Evolutionary conservation across 179 eudicot species (phyloP).

Genomic region (Beta lomatogona): DNA sequence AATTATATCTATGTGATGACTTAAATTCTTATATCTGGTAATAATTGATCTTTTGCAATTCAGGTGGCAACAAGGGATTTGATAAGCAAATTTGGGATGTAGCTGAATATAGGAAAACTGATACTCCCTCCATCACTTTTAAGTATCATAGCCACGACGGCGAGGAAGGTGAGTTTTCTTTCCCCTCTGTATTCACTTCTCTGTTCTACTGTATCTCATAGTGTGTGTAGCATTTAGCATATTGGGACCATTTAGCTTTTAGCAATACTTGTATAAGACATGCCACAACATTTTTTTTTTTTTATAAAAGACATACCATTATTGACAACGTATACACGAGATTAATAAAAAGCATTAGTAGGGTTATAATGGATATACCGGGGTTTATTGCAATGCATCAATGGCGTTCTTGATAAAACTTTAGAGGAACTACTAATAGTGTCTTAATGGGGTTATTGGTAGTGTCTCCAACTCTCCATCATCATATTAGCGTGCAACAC

Average conservation of each 20-base stretch:
- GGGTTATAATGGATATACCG: too few relatives aligned
- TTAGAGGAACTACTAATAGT: too few relatives aligned
- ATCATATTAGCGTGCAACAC: too few relatives aligned
- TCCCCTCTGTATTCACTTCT: not conserved
- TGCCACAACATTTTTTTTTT: too few relatives aligned
- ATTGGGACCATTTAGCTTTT: not conserved
- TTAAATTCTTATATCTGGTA: not conserved
- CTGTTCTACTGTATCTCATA: not conserved
- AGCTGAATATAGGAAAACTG: slow-evolving; percentile 68
- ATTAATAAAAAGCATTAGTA: too few relatives aligned
- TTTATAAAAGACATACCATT: too few relatives aligned
- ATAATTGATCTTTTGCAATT: slow-evolving; percentile 15
- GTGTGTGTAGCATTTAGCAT: too few relatives aligned
- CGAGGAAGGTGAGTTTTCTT: slow-evolving; percentile 72
- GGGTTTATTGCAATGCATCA: too few relatives aligned
- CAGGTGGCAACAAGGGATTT: slow-evolving; percentile 86
- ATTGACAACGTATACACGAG: too few relatives aligned
- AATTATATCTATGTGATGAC: not conserved
- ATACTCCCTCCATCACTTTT: slow-evolving; percentile 82
- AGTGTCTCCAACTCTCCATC: too few relatives aligned
- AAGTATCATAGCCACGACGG: slow-evolving; percentile 83
- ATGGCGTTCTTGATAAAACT: too few relatives aligned
- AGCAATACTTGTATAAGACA: not conserved
- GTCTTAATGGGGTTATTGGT: too few relatives aligned
- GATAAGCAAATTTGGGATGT: slow-evolving; percentile 98